Base-by-base conservation (phyloP, 805 yeast species). In the Candida glaebosa region DNA sequence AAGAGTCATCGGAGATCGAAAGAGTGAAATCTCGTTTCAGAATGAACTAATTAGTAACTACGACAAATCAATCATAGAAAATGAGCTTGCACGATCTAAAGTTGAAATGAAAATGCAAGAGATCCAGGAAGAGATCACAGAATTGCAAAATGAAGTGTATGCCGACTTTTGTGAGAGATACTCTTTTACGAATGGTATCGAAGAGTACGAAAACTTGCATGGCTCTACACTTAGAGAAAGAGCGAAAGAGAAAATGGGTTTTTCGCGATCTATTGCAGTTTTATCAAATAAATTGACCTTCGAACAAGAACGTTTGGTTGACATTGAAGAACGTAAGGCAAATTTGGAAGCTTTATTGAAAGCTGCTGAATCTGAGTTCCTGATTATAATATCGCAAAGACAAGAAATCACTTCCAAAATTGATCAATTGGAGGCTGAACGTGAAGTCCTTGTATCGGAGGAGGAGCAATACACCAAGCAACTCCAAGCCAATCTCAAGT, bases 121-220 rank as follows among this genome's bases (percentile, higher is more conserved):
- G 0, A 49, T 55, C 7, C 37, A 52, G 37, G 5, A 40, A 5
- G 47, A 61, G 31, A 49, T 56, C 10, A 51, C 36, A 7, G 28
- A 20, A 1, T 53, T 81, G 5, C 82, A 80, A 47, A 48, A 60
- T 2, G 55, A 57, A 3, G 60, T 81, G 3, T 85, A 79, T 54
- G 37, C 56, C 7, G 71, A 59, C 0, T 85, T 89, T 54, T 82
- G 90, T 42, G 41, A 54, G 1, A 67, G 61, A 42, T 62, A 82
- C 39, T 79, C 79, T 0, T 78, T 87, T 50, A 57, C 63, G 5
- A 61, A 60, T 46, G 65, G 65, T 24, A 78, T 88, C 31, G 68
- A 73, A 36, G 88, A 83, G 25, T 89, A 84, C 56, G 96, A 89
- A 57, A 67, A 66, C 34, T 67, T 77, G 9, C 85, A 82, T 41